Percentiles rank a stretch among this genome's conserved stretches.
These are phyloP conservation scores for Xylariaceae sp. DNA, from an alignment of 2,329 filamentous ascomycete species.

Conservation along the genomic window DNA sequence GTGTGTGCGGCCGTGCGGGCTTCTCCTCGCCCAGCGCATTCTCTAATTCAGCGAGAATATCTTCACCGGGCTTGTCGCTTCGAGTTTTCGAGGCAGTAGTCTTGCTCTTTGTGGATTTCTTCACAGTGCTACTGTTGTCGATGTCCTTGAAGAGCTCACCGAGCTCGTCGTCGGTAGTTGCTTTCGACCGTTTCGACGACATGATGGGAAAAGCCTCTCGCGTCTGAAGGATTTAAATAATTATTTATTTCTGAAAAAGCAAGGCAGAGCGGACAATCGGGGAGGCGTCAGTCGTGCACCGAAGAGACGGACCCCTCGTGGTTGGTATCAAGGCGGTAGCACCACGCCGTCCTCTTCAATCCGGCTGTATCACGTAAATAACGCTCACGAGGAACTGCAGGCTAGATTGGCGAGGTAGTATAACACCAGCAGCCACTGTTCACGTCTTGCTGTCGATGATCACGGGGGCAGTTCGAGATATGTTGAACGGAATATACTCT, in stretches of 20 bases:
- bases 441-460: background rate
- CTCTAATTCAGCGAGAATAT: constrained; percentile 84
- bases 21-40: constrained; percentile 66
- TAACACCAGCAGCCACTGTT: background rate
- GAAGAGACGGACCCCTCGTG: background rate
- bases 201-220: constrained; percentile 36
- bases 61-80: constrained; percentile 49
- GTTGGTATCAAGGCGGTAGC: background rate
- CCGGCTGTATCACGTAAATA: background rate
- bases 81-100: constrained; percentile 45
- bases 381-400: background rate
- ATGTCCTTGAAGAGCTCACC: constrained; percentile 62
- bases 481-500: background rate
- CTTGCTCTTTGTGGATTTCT: constrained; percentile 47
- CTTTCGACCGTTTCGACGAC: constrained; percentile 57
- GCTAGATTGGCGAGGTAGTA: background rate
- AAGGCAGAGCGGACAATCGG: background rate
- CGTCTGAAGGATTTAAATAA: background rate
- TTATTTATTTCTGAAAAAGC: background rate
- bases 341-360: background rate
- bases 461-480: background rate
- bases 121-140: constrained; percentile 46
- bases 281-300: background rate
- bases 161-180: constrained; percentile 56
- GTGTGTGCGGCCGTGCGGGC: constrained; percentile 76